Evolutionary conservation across 78 protist genomes (phyloP).

Genomic region (Pigoraptor vietnamica): DNA sequence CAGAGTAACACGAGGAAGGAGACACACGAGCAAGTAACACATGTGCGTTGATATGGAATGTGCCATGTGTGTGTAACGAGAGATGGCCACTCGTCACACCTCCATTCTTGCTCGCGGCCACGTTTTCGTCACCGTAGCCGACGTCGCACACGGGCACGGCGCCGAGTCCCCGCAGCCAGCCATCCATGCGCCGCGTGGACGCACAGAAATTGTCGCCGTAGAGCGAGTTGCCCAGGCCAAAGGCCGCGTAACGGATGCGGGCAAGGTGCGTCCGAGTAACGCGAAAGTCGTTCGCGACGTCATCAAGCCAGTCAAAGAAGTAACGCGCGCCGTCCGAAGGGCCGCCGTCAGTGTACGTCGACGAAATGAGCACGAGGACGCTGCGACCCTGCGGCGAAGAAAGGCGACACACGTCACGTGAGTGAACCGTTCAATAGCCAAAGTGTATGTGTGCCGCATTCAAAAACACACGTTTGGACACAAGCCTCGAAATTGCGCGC

Average conservation of each 20-base stretch:
- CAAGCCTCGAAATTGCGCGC: not conserved
- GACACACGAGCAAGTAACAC: too few species aligned
- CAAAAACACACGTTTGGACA: not conserved
- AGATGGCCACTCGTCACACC: too few species aligned
- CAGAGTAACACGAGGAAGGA: too few species aligned
- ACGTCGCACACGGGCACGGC: not conserved
- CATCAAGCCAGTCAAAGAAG: conserved; percentile 9
- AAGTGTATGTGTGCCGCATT: not conserved
- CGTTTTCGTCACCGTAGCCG: conserved; percentile 27
- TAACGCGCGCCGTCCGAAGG: not conserved
- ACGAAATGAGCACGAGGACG: conserved; percentile 8
- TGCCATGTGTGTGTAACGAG: too few species aligned
- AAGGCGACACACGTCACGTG: not conserved
- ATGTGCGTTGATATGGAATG: too few species aligned
- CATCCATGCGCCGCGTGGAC: conserved; percentile 29
- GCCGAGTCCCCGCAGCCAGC: conserved; percentile 16
- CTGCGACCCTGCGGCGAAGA: not conserved
- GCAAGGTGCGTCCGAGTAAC: not conserved
- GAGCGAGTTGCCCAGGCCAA: conserved; percentile 52
- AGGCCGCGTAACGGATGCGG: conserved; percentile 20
- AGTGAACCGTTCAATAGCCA: not conserved
- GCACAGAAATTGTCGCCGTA: conserved; percentile 22
- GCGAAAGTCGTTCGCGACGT: conserved; percentile 14
- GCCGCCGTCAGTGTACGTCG: conserved; percentile 54
- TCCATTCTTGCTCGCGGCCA: conserved; percentile 8